phyloP scores from a whole-genome alignment of 331 rosid species.

The Stylosanthes scabra region DNA sequence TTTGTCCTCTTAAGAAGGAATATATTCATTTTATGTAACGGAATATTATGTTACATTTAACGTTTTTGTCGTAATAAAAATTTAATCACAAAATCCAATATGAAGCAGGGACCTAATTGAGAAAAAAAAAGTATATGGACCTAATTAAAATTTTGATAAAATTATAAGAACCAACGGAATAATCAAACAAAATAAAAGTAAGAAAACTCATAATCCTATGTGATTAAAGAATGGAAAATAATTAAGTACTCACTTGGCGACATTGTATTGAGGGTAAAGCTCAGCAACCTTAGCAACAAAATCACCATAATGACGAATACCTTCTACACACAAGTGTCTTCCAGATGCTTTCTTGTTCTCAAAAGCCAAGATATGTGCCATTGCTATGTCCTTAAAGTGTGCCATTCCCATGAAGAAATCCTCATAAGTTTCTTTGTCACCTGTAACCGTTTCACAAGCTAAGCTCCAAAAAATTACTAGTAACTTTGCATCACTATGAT shows the following conservation, averaged over 20 bases:
- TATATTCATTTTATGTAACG: no score
- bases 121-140: no score
- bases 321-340: slow-evolving; percentile 77
- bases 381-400: slow-evolving; percentile 84
- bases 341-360: slow-evolving; percentile 79
- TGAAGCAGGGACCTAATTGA: no score
- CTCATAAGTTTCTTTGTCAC: slow-evolving; percentile 65
- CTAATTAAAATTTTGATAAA: no score
- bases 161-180: no score
- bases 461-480: background rate
- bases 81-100: no score
- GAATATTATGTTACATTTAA: no score
- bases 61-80: no score
- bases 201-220: no score
- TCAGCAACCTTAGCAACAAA: slow-evolving; percentile 65
- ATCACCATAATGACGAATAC: slow-evolving; percentile 75
- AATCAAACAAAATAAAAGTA: no score
- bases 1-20: no score
- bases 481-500: background rate
- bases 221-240: background rate
- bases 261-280: slow-evolving; percentile 72
- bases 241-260: slow-evolving; percentile 57
- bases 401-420: slow-evolving; percentile 75
- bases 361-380: slow-evolving; percentile 79
- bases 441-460: slow-evolving; percentile 39